Evolutionary conservation across 169 alveolate species (phyloP), one percentile per base, ranked within the genome.

Genomic region (Plasmodium cynomolgi): DNA sequence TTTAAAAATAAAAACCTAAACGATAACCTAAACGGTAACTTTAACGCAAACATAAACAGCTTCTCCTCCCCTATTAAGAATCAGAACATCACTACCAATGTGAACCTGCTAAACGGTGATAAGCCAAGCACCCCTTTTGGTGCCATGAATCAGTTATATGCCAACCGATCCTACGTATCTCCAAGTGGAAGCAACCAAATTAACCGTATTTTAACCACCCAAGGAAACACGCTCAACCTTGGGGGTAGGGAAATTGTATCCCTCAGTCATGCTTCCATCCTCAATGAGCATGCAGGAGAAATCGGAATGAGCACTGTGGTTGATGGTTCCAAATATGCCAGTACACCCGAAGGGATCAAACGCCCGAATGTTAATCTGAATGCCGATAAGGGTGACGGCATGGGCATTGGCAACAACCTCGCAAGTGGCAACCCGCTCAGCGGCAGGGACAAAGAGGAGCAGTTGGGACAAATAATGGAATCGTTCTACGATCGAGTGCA

Each of bases 401-500:
- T 33, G 41, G 15, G 9, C 81, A 72, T 31, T 13, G 41, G 41
- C 7, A 72, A 75, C 58, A 75, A 75, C 83, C 7, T 33, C 56
- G 31, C 13, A 34, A 75, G 56, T 39, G 44, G n/a, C 31, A 75
- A 75, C 17, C 37, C 37, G 13, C 33, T 31, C 83, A 75, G 33
- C 34, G 29, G 77, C n/a, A 68, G 77, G 56, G 88, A 54, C 20
- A 86, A 75, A 20, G 93, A 29, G 50, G 91, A 83, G 74, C 94
- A 44, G 26, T 17, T 34, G 54, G 26, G 72, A 29, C 91, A 47
- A 47, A 34, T 80, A 13, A 62, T 82, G 23, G 92, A 71, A 71
- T 47, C 37, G 44, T 91, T 91, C 77, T 91, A 91, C 75, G 92
- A 79, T 31, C 90, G 77, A 72, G 56, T 82, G 29, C 95, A 91